phyloP scores from a whole-genome alignment of 1,284 basidiomycete genomes.

The Entoloma clypeatum region DNA sequence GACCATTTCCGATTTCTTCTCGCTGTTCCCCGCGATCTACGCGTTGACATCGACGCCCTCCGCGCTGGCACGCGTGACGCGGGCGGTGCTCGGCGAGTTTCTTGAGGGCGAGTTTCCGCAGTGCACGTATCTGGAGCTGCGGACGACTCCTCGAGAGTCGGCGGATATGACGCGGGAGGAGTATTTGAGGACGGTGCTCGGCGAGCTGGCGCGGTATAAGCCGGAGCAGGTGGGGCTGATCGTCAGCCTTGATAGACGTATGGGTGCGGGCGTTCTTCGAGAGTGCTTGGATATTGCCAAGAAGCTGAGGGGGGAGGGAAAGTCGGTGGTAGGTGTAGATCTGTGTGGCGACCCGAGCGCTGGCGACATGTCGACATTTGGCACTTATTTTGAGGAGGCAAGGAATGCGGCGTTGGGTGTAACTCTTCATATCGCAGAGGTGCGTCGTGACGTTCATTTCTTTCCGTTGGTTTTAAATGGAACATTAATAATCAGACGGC shows the following conservation, averaged over 20 bases:
- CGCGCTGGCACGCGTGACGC: constrained; percentile 50
- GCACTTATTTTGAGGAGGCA: constrained; percentile 49
- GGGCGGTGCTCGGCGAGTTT: constrained; percentile 62
- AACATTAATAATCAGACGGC: constrained; percentile 36
- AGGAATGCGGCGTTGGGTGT: constrained; percentile 58
- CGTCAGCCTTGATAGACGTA: constrained; percentile 69
- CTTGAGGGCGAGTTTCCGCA: constrained; percentile 47
- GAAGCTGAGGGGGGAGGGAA: constrained; percentile 49
- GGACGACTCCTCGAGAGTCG: constrained; percentile 64
- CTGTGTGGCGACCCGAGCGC: constrained; percentile 72
- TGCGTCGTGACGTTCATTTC: constrained; percentile 23
- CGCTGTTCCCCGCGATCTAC: constrained; percentile 73
- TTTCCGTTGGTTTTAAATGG: neutral
- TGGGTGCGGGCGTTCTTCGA: constrained; percentile 44
- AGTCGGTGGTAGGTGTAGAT: constrained; percentile 74
- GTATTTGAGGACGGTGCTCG: constrained; percentile 66
- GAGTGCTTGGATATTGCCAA: constrained; percentile 61
- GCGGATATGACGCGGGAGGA: constrained; percentile 47
- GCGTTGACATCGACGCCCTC: constrained; percentile 60
- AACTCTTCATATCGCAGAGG: constrained; percentile 82
- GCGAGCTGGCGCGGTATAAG: constrained; percentile 57
- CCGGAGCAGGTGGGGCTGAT: constrained; percentile 53
- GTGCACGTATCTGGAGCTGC: constrained; percentile 70
- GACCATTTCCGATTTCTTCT: constrained; percentile 66
- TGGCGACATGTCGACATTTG: constrained; percentile 55